Evolutionary conservation across 78 protist genomes (phyloP), one percentile per base, ranked within the genome.

Genomic region (Neovahlkampfia damariscottae): DNA sequence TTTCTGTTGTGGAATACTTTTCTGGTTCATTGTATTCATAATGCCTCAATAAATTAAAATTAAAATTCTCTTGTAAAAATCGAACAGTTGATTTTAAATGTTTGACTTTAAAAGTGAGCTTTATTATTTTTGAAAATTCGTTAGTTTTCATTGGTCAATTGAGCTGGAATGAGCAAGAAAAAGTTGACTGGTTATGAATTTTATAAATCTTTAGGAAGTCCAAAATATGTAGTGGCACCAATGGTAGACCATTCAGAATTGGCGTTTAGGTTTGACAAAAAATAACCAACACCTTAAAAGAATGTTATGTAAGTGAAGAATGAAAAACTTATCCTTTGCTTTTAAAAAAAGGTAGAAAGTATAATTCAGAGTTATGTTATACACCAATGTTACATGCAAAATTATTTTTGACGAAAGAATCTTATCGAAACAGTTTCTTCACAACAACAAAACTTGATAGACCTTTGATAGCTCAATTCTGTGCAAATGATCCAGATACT

Each of bases 171-270:
- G n/a, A n/a, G n/a, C n/a, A n/a, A n/a, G n/a, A n/a, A n/a, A n/a
- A 74, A 74, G 78, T 5, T 74, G 29, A 5, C 5, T 9, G 70
- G 40, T 2, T 67, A 70, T 27, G 78, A 72, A 40, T 74, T 67
- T 8, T 74, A n/a, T 32, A 34, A 50, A 39, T 19, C 8, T 19
- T 2, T 80, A 27, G 78, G 78, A 37, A 19, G 5, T 40, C 83
- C 83, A 19, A 68, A 7, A 40, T 2, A 6, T 29, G 66, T 88
- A 34, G 59, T 81, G 35, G 91, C 91, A n/a, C 91, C 91, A 6
- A 80, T 83, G 92, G 90, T 93, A 9, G 94, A 87, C 40, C 82
- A 41, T 36, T 59, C 80, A 28, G 95, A 91, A 87, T 84, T 86
- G 7, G 40, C 90, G 2, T 88, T 86, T 82, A 76, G 95, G 19